Base-by-base conservation (phyloP, 179 eudicot species). In the Silene noctiflora region DNA sequence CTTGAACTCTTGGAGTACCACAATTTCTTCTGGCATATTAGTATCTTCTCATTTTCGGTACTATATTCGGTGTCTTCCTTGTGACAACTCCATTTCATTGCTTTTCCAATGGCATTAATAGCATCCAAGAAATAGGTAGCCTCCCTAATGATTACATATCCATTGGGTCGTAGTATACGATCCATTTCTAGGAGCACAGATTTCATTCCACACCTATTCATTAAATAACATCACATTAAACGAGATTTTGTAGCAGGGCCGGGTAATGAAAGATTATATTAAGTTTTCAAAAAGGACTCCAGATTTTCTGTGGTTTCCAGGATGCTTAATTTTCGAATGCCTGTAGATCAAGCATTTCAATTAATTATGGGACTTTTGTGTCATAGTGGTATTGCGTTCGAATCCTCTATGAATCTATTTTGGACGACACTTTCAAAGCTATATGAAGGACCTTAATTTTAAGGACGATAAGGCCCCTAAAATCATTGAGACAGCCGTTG, bases 151-250 rank as follows among this genome's bases (percentile, higher is more conserved):
- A 92, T 73, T 7, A 81, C 89, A 12, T 89, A 86, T 65, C 96
- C 97, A 12, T 83, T 75, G 12, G 96, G 97, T 21, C 97, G 87
- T 29, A 92, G 85, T 59, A 92, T 89, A 51, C 97, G 87, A 74
- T 92, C 97, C 97, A 92, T 92, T 84, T 92, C 97, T 84, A 92
- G 77, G 20, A 92, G 87, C 63, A 91, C 89, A 55, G 76, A 75
- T 83, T 91, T 92, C 88, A 89, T 86, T 11, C 89, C 96, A 60
- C 96, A 92, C 84, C 97, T 90, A 86, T 75, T 21, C 66, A 69
- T 77, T 51, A 42, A 4, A 27, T 19, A 13, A 19, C 21, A 58
- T 13, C 42, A 46, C 21, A 19, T 77, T 69, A 81, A 48, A 11
- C 20, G 35, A 53, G 59, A 11, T 24, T 25, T 13, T 14, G 12